Evolutionary conservation across 805 yeast genomes (phyloP), one percentile per base, ranked within the genome.

Genomic region (Wickerhamiella brachini): DNA sequence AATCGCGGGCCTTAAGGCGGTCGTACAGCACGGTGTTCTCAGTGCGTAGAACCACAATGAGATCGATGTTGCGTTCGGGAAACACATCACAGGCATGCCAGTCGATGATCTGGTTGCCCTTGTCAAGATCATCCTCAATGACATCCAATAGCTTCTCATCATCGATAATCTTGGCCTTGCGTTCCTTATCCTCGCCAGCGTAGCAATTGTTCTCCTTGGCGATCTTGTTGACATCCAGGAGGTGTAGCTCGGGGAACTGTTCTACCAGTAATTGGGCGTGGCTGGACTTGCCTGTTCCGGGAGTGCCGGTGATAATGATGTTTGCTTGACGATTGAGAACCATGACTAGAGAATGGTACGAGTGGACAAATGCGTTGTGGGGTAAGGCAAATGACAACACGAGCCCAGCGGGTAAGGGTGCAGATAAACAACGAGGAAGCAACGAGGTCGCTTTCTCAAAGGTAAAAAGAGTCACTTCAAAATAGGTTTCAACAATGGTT

Each of bases 71-170:
- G 58, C 94, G 71, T 63, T 88, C 97, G 1, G 97, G 97, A 63
- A 93, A 90, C 20, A 86, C 78, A 62, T 93, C 98, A 68, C 95
- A 87, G 45, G 90, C 93, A 65, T 93, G 99, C 98, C 98, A 93
- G 66, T 93, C 99, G 12, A 93, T 74, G 8, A 93, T 71, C n/a
- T 75, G 73, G 1, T 94, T 95, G n/a, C 99, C 99, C 56, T 78
- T 71, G 49, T 82, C 83, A 47, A 89, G 71, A 41, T 82, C 76
- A 6, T 82, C 81, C 65, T 89, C 96, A 48, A 93, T 67, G 22
- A 78, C 77, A 64, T 93, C 97, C 52, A 88, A 67, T 13, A 90
- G 71, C 57, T 79, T 81, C 62, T 93, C 97, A 61, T 90, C 98
- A 67, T 93, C 96, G 5, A 90, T 96, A 42, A 90, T 85, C 48